Conservation (phyloP, 1,139 yeast genomes). For the Sugiyamaella pinicola region DNA sequence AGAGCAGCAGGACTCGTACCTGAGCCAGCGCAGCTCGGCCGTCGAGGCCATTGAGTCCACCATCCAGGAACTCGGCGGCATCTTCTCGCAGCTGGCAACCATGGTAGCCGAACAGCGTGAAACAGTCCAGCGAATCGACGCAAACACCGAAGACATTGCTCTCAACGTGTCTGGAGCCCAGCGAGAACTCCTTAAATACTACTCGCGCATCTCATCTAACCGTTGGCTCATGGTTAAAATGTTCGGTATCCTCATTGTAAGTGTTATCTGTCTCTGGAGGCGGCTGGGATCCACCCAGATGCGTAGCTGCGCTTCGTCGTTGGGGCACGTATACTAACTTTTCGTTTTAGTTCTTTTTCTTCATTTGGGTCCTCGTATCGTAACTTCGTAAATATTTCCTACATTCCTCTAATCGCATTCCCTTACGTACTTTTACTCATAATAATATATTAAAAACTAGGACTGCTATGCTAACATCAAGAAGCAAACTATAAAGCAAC, state of each 20-base stretch:
- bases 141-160: constrained; percentile 90
- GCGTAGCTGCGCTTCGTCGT: constrained; percentile 13
- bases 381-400: constrained; percentile 18
- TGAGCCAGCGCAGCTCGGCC: constrained; percentile 83
- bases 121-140: constrained; percentile 91
- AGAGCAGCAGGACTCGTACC: constrained; percentile 68
- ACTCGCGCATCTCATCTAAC: constrained; percentile 82
- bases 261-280: constrained; percentile 13
- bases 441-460: constrained; percentile 9
- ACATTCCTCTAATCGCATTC: constrained; percentile 8
- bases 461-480: background rate
- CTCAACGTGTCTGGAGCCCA: constrained; percentile 92
- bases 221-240: constrained; percentile 90
- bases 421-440: background rate
- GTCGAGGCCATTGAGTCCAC: constrained; percentile 96
- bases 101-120: constrained; percentile 99
- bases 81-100: constrained; percentile 91
- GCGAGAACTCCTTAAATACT: constrained; percentile 86
- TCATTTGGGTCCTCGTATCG: constrained; percentile 39
- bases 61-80: constrained; percentile 92
- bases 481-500: background rate
- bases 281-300: constrained; percentile 11
- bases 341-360: constrained; percentile 32
- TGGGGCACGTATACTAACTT: constrained; percentile 18
- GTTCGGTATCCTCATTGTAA: constrained; percentile 77